A percentile compares a stretch with the other conserved stretches of the same genome.
Conservation (phyloP, 768 basidiomycete genomes). For the Obba rivulosa region DNA sequence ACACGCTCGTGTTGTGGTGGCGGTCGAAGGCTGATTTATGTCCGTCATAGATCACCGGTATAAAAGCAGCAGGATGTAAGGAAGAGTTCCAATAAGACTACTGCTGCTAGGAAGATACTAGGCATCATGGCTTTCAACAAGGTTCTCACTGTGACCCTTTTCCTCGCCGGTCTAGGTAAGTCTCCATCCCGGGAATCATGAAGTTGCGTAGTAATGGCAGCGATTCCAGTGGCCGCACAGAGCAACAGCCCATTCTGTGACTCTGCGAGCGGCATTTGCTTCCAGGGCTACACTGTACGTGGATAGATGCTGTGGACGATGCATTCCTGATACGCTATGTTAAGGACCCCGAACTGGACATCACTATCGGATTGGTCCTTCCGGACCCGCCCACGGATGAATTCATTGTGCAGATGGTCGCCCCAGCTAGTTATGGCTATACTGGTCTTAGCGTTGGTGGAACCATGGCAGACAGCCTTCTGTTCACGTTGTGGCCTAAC, state of each 20-base stretch:
- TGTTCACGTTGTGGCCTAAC: constrained; percentile 24
- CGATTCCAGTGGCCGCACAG: constrained; percentile 11
- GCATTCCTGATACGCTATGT: too few species aligned
- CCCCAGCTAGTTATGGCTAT: constrained; percentile 21
- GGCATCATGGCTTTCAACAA: constrained; percentile 2
- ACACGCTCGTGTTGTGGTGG: neutral
- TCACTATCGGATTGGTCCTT: constrained; percentile 21
- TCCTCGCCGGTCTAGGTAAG: constrained; percentile 11
- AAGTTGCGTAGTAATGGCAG: neutral
- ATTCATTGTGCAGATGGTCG: constrained; percentile 22
- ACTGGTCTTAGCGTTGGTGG: constrained; percentile 24
- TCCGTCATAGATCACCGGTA: too few species aligned
- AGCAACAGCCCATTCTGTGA: constrained; percentile 17
- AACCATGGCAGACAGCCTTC: constrained; percentile 22
- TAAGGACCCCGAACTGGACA: constrained; percentile 18
- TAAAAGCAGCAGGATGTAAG: too few species aligned
- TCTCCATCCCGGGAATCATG: neutral
- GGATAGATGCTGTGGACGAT: too few species aligned
- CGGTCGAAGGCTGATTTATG: too few species aligned
- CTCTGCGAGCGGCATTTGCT: constrained; percentile 16
- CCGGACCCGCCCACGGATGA: constrained; percentile 21
- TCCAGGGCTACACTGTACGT: constrained; percentile 17
- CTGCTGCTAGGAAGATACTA: too few species aligned
- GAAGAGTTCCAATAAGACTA: too few species aligned
- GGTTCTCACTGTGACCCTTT: neutral